These are phyloP conservation scores for Pseudoscleropodium purum DNA, from an alignment of 225 moss, liverwort and hornwort species.

Conservation along the genomic window DNA sequence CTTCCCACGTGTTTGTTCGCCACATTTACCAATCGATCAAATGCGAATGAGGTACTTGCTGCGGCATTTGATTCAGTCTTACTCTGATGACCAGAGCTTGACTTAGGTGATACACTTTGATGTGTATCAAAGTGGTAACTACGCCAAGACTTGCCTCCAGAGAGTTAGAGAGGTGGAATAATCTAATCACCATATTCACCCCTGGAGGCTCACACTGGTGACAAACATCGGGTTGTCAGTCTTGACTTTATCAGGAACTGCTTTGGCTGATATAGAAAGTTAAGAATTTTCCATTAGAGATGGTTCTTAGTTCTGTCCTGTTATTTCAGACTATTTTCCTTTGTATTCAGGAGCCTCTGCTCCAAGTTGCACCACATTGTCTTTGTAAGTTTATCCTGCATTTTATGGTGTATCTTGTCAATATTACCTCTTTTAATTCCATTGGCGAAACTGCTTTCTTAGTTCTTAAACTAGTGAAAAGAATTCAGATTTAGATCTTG, in stretches of 20 bases:
- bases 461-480: not conserved
- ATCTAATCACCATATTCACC: constrained; percentile 12
- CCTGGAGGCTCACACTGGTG: constrained; percentile 11
- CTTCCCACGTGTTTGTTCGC: constrained; percentile 86
- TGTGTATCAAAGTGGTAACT: constrained; percentile 12
- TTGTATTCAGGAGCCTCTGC: constrained; percentile 14
- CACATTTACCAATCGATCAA: constrained; percentile 97
- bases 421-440: not conserved
- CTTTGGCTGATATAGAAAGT: constrained; percentile 16
- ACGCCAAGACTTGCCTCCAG: constrained; percentile 5
- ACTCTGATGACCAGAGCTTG: constrained; percentile 8
- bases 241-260: constrained; percentile 20
- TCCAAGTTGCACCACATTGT: constrained; percentile 12
- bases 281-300: constrained; percentile 7
- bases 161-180: constrained; percentile 25
- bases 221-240: constrained; percentile 22
- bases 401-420: not conserved
- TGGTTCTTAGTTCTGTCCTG: constrained; percentile 6
- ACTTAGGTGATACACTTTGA: not conserved
- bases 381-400: not conserved
- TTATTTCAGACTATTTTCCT: constrained; percentile 19
- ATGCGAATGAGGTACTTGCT: constrained; percentile 56
- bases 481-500: not conserved
- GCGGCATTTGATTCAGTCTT: constrained; percentile 3
- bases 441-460: not conserved